These are phyloP conservation scores for Xylaria sp. DNA, from an alignment of 2,329 filamentous ascomycete genomes.

Conservation along the genomic window DNA sequence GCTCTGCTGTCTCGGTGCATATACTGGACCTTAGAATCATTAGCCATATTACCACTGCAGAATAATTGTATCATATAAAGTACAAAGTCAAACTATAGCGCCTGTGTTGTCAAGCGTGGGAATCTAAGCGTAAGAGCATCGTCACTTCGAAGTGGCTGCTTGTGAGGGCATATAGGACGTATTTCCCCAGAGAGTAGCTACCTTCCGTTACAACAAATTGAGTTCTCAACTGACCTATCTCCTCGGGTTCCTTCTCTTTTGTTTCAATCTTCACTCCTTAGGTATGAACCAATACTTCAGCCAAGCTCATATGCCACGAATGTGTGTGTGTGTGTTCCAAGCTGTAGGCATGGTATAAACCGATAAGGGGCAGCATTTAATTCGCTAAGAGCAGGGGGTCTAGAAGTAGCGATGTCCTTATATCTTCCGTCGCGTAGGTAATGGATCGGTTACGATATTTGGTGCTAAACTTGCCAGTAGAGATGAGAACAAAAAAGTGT, in stretches of 20 bases:
- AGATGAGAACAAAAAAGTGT: not conserved
- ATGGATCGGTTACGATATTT: not conserved
- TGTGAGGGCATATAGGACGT: no score
- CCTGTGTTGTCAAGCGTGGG: no score
- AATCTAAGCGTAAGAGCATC: no score
- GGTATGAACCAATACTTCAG: not conserved
- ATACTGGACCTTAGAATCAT: not conserved
- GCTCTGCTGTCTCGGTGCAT: not conserved
- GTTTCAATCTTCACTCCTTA: not conserved
- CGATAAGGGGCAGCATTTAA: not conserved
- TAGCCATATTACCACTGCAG: not conserved
- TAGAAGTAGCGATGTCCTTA: not conserved
- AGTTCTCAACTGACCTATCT: no score
- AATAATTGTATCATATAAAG: not conserved
- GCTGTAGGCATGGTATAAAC: not conserved
- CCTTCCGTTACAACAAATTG: no score
- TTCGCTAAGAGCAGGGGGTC: not conserved
- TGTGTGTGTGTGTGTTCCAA: not conserved
- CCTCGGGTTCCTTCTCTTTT: no score
- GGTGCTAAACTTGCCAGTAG: not conserved
- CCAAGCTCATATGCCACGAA: not conserved
- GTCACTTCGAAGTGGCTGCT: no score
- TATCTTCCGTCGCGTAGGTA: not conserved
- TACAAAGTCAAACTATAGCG: no score
- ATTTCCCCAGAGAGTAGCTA: no score